Conservation (phyloP, 225 moss, liverwort and hornwort genomes). For the Sphagnum tenellum region DNA sequence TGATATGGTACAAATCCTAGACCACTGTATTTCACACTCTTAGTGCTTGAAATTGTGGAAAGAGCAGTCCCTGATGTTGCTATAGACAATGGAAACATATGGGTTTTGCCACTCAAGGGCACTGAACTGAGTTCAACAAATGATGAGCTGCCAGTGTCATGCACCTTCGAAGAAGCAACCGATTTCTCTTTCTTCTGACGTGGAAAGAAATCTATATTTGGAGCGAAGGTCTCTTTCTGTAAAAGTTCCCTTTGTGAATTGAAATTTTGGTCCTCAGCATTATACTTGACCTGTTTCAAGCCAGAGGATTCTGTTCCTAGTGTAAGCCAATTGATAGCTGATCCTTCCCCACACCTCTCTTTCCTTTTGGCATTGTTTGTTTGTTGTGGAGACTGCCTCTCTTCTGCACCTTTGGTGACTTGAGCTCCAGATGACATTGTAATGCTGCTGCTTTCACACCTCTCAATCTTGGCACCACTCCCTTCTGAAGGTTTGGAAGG, state of each 20-base stretch:
- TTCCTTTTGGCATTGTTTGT: slow-evolving; percentile 19
- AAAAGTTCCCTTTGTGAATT: too few species aligned
- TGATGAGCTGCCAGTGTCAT: too few species aligned
- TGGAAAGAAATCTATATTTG: too few species aligned
- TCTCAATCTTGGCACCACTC: slow-evolving; percentile 23
- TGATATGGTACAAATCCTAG: slow-evolving; percentile 63
- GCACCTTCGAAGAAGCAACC: too few species aligned
- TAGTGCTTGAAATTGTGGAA: slow-evolving; percentile 16
- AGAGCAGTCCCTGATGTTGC: slow-evolving; percentile 21
- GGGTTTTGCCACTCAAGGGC: not conserved
- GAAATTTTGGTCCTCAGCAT: slow-evolving; percentile 21
- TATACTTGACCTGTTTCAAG: slow-evolving; percentile 11
- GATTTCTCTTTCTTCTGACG: too few species aligned
- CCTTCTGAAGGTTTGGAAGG: slow-evolving; percentile 4
- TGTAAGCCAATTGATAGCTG: slow-evolving; percentile 46
- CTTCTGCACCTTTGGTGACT: slow-evolving; percentile 20
- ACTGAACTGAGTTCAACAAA: too few species aligned
- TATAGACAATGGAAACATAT: slow-evolving; percentile 23
- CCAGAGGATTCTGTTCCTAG: slow-evolving; percentile 24
- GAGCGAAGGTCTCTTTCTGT: too few species aligned
- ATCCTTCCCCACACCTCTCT: slow-evolving; percentile 10
- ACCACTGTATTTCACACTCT: slow-evolving; percentile 51
- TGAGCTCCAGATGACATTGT: slow-evolving; percentile 15
- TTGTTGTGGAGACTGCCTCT: slow-evolving; percentile 11
- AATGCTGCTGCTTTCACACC: slow-evolving; percentile 30